These are phyloP conservation scores for Lecanicillium sp. DNA, from an alignment of 2,329 filamentous ascomycete genomes.

Conservation along the genomic window DNA sequence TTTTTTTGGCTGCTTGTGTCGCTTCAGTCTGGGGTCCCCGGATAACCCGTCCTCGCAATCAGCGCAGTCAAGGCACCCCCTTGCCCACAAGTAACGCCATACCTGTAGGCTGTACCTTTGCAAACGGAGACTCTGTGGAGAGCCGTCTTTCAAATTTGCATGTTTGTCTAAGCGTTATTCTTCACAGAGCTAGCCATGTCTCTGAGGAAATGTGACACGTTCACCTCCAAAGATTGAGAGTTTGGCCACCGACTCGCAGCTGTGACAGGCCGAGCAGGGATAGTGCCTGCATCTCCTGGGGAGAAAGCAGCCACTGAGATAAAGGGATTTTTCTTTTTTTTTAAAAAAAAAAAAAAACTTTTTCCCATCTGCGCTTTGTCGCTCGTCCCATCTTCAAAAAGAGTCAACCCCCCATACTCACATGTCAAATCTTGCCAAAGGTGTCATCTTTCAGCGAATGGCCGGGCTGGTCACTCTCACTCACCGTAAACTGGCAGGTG, in stretches of 20 bases:
- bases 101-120: too few relatives aligned
- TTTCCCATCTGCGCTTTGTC: background rate
- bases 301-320: background rate
- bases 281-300: background rate
- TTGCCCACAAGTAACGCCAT: too few relatives aligned
- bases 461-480: background rate
- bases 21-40: conserved; percentile 5
- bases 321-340: background rate
- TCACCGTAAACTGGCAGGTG: background rate
- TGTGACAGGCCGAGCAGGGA: background rate
- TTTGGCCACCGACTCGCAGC: background rate
- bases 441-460: background rate
- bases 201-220: conserved; percentile 1
- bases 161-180: background rate
- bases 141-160: background rate
- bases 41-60: background rate
- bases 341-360: background rate
- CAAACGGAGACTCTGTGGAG: too few relatives aligned
- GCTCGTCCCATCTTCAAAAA: background rate
- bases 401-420: background rate
- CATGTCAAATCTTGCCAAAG: background rate
- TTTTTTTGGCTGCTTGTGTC: conserved; percentile 6
- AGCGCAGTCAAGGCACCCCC: background rate
- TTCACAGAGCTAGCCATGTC: background rate
- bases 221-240: background rate